phyloP scores from a whole-genome alignment of 129 eudicot genomes.

The Silybum marianum region DNA sequence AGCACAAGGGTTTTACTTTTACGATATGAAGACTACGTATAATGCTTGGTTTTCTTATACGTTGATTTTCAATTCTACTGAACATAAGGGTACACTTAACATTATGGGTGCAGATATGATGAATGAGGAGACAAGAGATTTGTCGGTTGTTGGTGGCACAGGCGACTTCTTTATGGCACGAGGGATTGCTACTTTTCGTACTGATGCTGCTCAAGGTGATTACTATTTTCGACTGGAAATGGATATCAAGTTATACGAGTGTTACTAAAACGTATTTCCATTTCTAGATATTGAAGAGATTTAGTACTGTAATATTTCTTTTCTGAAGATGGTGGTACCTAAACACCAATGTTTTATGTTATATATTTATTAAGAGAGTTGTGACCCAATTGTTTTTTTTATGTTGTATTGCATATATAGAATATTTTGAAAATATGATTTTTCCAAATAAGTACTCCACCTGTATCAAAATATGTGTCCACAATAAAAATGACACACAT shows the following conservation, averaged over 20 bases:
- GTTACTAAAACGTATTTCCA: constrained; percentile 24
- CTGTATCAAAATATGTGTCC: neutral
- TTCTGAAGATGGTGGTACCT: neutral
- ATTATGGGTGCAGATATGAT: constrained; percentile 65
- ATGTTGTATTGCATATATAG: neutral
- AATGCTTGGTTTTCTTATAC: constrained; percentile 78
- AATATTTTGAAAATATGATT: neutral
- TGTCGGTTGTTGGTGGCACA: constrained; percentile 64
- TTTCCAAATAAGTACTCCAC: neutral
- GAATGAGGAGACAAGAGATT: constrained; percentile 46
- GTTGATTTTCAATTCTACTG: constrained; percentile 55
- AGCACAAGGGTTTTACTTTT: constrained; percentile 74
- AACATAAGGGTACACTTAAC: constrained; percentile 58
- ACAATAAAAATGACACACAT: neutral
- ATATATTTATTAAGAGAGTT: neutral
- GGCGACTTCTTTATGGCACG: constrained; percentile 70
- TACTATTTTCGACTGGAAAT: constrained; percentile 54
- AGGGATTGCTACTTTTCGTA: constrained; percentile 52
- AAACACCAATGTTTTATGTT: neutral
- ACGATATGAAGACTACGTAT: constrained; percentile 49
- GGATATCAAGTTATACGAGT: constrained; percentile 73
- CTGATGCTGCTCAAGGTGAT: constrained; percentile 36
- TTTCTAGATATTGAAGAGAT: neutral
- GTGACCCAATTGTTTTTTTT: neutral
- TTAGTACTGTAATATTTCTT: neutral